These are phyloP conservation scores for Fraxinus albicans DNA, from an alignment of 305 asterid genomes.

Conservation along the genomic window DNA sequence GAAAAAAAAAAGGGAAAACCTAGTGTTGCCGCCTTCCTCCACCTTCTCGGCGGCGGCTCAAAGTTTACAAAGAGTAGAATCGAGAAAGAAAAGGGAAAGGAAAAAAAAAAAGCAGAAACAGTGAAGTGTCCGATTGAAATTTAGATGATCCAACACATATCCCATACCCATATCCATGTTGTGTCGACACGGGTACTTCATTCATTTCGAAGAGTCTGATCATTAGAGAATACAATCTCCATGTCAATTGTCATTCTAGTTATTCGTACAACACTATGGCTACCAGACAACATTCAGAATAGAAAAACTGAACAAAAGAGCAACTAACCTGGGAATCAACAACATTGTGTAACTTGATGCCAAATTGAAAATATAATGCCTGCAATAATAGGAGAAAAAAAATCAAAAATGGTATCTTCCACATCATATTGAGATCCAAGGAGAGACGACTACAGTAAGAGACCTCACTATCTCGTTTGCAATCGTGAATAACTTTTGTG, in stretches of 20 bases:
- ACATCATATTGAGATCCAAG: slow-evolving; percentile 21
- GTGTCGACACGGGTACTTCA: no score
- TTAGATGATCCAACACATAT: no score
- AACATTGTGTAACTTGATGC: slow-evolving; percentile 83
- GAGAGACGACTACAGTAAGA: slow-evolving; percentile 42
- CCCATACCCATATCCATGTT: no score
- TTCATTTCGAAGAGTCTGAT: no score
- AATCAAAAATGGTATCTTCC: slow-evolving; percentile 23
- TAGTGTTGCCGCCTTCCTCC: no score
- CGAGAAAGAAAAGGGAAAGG: no score
- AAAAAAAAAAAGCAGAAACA: no score
- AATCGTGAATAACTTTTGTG: slow-evolving; percentile 97
- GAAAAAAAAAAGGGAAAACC: no score
- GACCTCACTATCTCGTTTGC: slow-evolving; percentile 99
- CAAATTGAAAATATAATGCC: slow-evolving; percentile 94
- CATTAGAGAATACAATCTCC: background rate
- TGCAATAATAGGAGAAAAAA: slow-evolving; percentile 31
- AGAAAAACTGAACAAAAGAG: slow-evolving; percentile 11
- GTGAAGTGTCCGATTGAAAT: no score
- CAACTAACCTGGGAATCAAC: slow-evolving; percentile 88
- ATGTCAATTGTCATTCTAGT: background rate
- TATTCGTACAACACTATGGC: background rate
- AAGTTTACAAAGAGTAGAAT: no score
- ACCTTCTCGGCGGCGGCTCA: no score
- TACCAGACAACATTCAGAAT: background rate